phyloP scores from a whole-genome alignment of 1,284 basidiomycete species.

The Ustilago crameri region DNA sequence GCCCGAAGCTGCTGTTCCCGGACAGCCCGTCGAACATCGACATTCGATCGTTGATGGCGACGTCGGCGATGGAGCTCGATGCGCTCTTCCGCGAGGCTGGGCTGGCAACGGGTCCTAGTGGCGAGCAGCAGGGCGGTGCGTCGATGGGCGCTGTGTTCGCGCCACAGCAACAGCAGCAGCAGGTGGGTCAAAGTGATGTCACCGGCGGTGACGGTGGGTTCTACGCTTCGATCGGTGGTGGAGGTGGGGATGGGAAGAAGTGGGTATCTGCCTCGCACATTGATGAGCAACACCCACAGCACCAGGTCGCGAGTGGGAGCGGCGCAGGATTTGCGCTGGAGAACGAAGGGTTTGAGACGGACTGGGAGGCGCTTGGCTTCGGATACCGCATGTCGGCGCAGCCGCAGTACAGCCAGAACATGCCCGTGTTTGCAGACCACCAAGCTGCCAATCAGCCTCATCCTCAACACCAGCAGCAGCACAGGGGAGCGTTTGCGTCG shows the following conservation, averaged over 20 bases:
- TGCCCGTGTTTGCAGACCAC: constrained; percentile 8
- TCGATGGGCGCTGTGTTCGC: not conserved
- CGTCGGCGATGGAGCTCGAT: constrained; percentile 51
- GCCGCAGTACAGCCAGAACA: constrained; percentile 7
- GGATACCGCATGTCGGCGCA: constrained; percentile 34
- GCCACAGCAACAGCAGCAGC: not conserved
- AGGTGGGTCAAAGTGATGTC: constrained; percentile 9
- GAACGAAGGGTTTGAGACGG: constrained; percentile 27
- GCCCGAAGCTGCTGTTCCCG: constrained; percentile 32
- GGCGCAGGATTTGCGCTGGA: too few relatives aligned
- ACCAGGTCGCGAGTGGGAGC: constrained; percentile 1
- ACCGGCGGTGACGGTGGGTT: constrained; percentile 5
- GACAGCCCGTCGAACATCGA: constrained; percentile 50
- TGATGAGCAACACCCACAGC: constrained; percentile 1
- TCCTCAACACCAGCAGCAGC: constrained; percentile 3
- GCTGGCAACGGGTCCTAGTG: constrained; percentile 26
- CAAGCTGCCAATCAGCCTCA: not conserved
- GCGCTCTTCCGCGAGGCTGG: constrained; percentile 43
- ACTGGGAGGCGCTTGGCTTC: constrained; percentile 47
- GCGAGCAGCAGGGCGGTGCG: constrained; percentile 13
- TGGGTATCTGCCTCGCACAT: constrained; percentile 10
- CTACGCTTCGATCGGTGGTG: constrained; percentile 17
- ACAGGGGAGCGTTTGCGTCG: constrained; percentile 2
- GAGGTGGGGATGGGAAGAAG: constrained; percentile 5
- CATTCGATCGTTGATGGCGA: constrained; percentile 45